These are phyloP conservation scores for Sphaerobolus stellatus DNA, from an alignment of 1,284 basidiomycete genomes.

Conservation along the genomic window DNA sequence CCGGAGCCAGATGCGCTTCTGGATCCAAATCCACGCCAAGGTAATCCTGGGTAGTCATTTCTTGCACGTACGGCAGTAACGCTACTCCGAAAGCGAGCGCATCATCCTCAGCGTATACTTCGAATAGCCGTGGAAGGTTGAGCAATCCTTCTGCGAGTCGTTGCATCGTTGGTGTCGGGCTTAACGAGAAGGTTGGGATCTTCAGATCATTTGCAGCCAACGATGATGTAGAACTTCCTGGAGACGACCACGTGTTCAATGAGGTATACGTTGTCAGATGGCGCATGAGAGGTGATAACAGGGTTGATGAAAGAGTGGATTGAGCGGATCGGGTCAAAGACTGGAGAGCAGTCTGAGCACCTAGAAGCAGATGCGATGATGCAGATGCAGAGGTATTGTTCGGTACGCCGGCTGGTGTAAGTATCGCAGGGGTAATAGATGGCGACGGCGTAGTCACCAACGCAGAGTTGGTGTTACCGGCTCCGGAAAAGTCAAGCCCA, in stretches of 20 bases:
- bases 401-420: too few species aligned
- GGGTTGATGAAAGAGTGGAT: constrained; percentile 73
- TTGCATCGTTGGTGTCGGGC: constrained; percentile 86
- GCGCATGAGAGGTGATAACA: constrained; percentile 80
- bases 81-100: constrained; percentile 87
- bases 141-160: constrained; percentile 89
- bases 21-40: constrained; percentile 7
- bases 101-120: constrained; percentile 90
- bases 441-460: constrained; percentile 25
- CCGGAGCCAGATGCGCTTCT: constrained; percentile 49
- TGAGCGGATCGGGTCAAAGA: constrained; percentile 76
- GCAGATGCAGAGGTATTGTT: too few species aligned
- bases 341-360: constrained; percentile 59
- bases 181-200: constrained; percentile 92
- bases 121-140: constrained; percentile 91
- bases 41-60: constrained; percentile 47
- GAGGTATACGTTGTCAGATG: constrained; percentile 74
- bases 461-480: background rate
- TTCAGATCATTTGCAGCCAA: constrained; percentile 54
- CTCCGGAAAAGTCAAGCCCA: constrained; percentile 37
- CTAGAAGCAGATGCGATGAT: constrained; percentile 62
- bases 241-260: constrained; percentile 68
- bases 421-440: constrained; percentile 20
- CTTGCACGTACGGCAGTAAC: constrained; percentile 72
- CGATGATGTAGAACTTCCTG: constrained; percentile 43